Base-by-base conservation (phyloP, 1,284 basidiomycete genomes). In the Malassezia pachydermatis region DNA sequence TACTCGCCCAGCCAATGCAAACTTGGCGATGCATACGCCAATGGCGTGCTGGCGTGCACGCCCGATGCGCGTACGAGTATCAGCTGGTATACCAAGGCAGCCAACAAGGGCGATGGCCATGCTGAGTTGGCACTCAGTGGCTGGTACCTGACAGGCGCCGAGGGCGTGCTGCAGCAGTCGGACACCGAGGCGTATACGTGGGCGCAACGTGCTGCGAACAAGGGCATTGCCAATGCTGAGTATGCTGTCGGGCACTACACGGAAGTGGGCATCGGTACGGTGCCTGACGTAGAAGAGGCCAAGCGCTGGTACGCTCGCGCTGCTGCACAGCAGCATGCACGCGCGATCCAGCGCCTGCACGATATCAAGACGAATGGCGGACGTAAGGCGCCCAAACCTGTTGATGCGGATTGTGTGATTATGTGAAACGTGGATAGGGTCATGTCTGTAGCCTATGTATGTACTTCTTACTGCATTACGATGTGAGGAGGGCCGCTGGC, bases 51-150 rank as follows among this genome's bases (percentile, higher is more conserved):
- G 41, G 82, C 82, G 7, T 98, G 90, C 71, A 84, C 87, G 1
- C 83, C 95, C 40, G 92, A 98, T 73, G 88, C 94, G 7, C 80
- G 84, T 45, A 78, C 87, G 49, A 88, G 85, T 40, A 96, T 99
- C 61, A 89, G 86, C 3, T 99, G 94, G 92, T 96, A 96, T 73
- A 96, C 92, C 20, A 88, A 87, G 66, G 92, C 94, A 8, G 90
- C 92, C 16, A 88, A 92, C 74, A 88, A 89, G 72, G 90, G 88
- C 5, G 84, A 92, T 70, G 77, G 87, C 1, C 89, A 96, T 72
- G 88, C 88, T 2, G 94, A 98, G 74, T 78, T 99, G 41, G 90
- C 92, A 13, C 75, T 98, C 54, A 89, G 86, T 59, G 94, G 94
- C 23, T 98, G 94, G 94, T 99, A 96, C 75, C 76, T 96, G 50